Conservation (phyloP, 2,329 filamentous ascomycete genomes). For the Claviceps maximensis region DNA sequence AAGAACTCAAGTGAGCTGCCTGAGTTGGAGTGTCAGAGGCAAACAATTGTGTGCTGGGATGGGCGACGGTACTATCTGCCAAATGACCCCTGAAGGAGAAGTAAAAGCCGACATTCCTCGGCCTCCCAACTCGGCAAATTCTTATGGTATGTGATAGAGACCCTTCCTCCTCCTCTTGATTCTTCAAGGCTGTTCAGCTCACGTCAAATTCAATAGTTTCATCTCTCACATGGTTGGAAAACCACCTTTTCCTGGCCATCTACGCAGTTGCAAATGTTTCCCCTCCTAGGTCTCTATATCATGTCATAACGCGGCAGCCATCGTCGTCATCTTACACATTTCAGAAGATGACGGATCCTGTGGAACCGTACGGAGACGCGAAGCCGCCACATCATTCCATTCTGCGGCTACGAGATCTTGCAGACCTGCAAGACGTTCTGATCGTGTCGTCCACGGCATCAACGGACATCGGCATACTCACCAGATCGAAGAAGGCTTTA, state of each 20-base stretch:
- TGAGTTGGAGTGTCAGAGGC: constrained; percentile 84
- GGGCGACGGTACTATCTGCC: constrained; percentile 63
- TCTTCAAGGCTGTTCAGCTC: not conserved
- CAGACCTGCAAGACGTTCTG: constrained; percentile 67
- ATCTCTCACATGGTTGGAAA: constrained; percentile 77
- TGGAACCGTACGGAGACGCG: constrained; percentile 55
- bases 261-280: constrained; percentile 54
- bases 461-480: constrained; percentile 66
- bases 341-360: constrained; percentile 62
- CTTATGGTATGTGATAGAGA: constrained; percentile 44
- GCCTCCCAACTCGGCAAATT: constrained; percentile 53
- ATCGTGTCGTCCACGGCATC: constrained; percentile 72
- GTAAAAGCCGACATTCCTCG: constrained; percentile 67
- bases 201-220: constrained; percentile 42
- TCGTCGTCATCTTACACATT: constrained; percentile 49
- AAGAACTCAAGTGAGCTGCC: constrained; percentile 64
- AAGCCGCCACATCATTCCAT: constrained; percentile 64
- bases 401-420: constrained; percentile 64
- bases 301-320: constrained; percentile 59
- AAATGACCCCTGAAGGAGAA: constrained; percentile 72
- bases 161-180: not conserved
- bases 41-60: constrained; percentile 87
- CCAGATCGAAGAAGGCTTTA: constrained; percentile 56
- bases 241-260: constrained; percentile 67
- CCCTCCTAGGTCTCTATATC: constrained; percentile 55